Percentiles rank a stretch among this genome's conserved stretches.
These are phyloP conservation scores for Xylariaceae sp. DNA, from an alignment of 2,329 filamentous ascomycete genomes.

Conservation along the genomic window DNA sequence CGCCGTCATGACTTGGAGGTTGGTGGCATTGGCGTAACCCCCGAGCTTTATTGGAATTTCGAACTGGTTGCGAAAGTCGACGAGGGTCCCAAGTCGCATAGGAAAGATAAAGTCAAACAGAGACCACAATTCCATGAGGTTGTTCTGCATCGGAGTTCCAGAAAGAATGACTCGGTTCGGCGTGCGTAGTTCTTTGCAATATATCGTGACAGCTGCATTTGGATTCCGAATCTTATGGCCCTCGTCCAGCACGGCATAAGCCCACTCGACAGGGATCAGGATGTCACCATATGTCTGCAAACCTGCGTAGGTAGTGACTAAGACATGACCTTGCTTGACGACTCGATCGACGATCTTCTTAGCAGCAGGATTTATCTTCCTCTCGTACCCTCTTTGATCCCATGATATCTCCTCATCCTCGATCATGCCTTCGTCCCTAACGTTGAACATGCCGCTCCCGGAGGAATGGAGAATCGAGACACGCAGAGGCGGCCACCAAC, in stretches of 20 bases:
- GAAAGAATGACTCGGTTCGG: conserved; percentile 91
- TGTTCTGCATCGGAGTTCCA: conserved; percentile 97
- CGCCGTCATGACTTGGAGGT: conserved; percentile 90
- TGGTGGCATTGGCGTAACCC: conserved; percentile 93
- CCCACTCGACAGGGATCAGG: conserved; percentile 84
- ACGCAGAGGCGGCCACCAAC: conserved; percentile 98
- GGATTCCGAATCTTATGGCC: conserved; percentile 98
- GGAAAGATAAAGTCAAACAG: conserved; percentile 97
- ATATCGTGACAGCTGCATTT: conserved; percentile 90
- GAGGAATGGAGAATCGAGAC: conserved; percentile 95
- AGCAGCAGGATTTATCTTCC: conserved; percentile 67
- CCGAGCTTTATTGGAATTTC: conserved; percentile 92
- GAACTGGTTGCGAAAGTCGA: conserved; percentile 88
- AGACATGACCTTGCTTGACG: conserved; percentile 81
- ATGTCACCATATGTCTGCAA: conserved; percentile 89
- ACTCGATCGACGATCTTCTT: conserved; percentile 82
- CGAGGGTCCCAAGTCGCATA: conserved; percentile 88
- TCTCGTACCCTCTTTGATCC: conserved; percentile 49
- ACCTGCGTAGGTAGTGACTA: conserved; percentile 94
- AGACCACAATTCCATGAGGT: conserved; percentile 92
- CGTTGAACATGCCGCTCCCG: conserved; percentile 92
- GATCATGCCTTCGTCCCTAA: conserved; percentile 63
- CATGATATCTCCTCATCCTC: conserved; percentile 59
- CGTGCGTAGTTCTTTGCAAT: conserved; percentile 91
- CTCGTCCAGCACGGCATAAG: conserved; percentile 91